phyloP scores from a whole-genome alignment of 305 asterid species.

The Solanum aculeatissimum region DNA sequence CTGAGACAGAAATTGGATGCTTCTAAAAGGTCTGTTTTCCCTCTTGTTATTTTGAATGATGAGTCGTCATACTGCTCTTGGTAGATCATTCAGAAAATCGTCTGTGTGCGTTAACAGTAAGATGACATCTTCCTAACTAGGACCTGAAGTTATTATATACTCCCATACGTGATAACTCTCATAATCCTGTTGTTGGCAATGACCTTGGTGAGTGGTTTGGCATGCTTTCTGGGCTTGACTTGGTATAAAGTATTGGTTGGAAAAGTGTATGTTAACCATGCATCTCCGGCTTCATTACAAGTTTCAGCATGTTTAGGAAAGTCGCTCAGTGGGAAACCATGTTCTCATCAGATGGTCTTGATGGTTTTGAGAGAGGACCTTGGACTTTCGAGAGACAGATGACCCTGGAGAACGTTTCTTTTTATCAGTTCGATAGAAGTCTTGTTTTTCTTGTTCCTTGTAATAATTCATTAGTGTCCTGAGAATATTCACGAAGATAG shows the following conservation, averaged over 20 bases:
- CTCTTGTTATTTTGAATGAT: background rate
- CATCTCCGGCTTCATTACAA: background rate
- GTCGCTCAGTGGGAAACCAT: background rate
- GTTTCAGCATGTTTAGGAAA: background rate
- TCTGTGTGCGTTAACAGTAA: background rate
- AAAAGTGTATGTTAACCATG: background rate
- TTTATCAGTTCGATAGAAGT: background rate
- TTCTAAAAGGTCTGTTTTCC: constrained; percentile 52
- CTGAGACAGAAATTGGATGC: constrained; percentile 71
- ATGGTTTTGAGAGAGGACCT: background rate
- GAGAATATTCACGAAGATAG: background rate
- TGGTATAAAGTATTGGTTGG: background rate
- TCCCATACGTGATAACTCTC: background rate
- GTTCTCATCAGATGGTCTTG: background rate
- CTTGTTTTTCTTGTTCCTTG: background rate
- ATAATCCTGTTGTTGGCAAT: background rate
- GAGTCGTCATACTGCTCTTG: background rate
- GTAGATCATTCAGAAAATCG: background rate
- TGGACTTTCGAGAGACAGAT: background rate
- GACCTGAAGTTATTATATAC: background rate
- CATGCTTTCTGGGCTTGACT: background rate
- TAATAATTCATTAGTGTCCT: background rate
- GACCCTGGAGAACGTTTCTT: background rate
- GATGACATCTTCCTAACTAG: background rate
- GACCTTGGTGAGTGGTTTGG: background rate